Base-by-base conservation (phyloP, 2,329 filamentous ascomycete species). In the Fusarium nanum region DNA sequence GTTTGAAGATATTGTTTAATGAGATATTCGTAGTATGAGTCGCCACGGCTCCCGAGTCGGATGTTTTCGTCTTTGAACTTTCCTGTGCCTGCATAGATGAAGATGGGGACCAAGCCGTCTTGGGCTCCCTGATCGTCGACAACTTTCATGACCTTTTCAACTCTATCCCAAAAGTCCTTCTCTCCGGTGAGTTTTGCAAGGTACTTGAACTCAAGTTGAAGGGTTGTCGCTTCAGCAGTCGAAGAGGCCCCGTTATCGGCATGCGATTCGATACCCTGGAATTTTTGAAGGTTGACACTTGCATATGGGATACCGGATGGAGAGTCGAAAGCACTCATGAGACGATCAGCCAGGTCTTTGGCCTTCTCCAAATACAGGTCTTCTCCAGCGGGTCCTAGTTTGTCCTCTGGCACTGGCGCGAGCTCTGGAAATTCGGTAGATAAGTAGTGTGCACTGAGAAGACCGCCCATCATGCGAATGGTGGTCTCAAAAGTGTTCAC, bases 1-100 rank as follows among this genome's bases (percentile, higher is more conserved):
- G 96, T 99, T 80, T 99, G 96, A 22, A 98, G 86, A 78, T 97
- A 98, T 79, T 99, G 96, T 83, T 99, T 99, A 84, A 98, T 97
- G 53, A 99, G 88, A 79, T 99, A 99, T 82, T 99, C 93, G 81
- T 99, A 99, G 82, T 98, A 99, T 49, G 94, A 98, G 83, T 99
- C 96, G 47, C 96, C 96, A 66, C 96, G 89, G 78, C 93, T 98
- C 41, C 96, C 96, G 23, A 98, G 86, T 20, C 96, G 92, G 75
- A 99, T 95, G 76, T 98, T 97, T 22, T 89, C 82, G 22, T 93
- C 93, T 53, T 89, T 87, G 81, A 98, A 99, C 56, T 89, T 83
- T 60, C 96, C 96, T 14, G 84, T 89, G 28, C 90, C 88, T 6
- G 96, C 89, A 78, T 93, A 90, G 72, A 99, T 91, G 81, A 92